Evolutionary conservation across 371 early-diverging fungal genomes (phyloP).

Genomic region (Lichtheimia ramosa): DNA sequence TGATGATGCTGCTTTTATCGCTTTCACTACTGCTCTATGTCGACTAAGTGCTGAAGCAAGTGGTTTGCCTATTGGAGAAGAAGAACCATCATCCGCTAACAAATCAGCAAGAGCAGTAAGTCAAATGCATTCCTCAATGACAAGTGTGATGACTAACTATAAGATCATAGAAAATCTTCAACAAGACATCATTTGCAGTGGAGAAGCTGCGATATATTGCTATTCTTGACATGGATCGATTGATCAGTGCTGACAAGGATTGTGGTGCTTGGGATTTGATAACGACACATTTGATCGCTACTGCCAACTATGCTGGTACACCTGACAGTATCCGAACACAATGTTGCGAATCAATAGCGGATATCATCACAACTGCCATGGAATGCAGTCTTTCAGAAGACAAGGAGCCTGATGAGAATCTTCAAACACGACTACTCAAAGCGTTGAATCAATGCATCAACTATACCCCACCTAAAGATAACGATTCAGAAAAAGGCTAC

Average conservation of each 20-base stretch:
- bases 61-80: conserved; percentile 49
- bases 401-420: conserved; percentile 53
- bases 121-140: background rate
- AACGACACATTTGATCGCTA: conserved; percentile 76
- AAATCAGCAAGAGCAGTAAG: conserved; percentile 43
- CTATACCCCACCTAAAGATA: conserved; percentile 19
- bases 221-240: conserved; percentile 65
- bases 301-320: conserved; percentile 65
- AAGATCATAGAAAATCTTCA: conserved; percentile 51
- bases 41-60: conserved; percentile 62
- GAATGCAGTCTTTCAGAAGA: conserved; percentile 58
- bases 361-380: conserved; percentile 77
- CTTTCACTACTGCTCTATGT: conserved; percentile 73
- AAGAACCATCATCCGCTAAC: conserved; percentile 19
- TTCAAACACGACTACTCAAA: conserved; percentile 52
- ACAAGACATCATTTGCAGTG: conserved; percentile 84
- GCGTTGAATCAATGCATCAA: conserved; percentile 48
- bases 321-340: conserved; percentile 73
- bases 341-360: conserved; percentile 81
- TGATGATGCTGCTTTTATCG: conserved; percentile 63
- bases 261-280: conserved; percentile 70
- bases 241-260: conserved; percentile 55
- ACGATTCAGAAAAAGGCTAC: conserved; percentile 10
- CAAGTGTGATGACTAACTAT: background rate
- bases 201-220: conserved; percentile 79